Evolutionary conservation across 2,329 filamentous ascomycete species (phyloP).

Genomic region (Stemphylium vesicarium): DNA sequence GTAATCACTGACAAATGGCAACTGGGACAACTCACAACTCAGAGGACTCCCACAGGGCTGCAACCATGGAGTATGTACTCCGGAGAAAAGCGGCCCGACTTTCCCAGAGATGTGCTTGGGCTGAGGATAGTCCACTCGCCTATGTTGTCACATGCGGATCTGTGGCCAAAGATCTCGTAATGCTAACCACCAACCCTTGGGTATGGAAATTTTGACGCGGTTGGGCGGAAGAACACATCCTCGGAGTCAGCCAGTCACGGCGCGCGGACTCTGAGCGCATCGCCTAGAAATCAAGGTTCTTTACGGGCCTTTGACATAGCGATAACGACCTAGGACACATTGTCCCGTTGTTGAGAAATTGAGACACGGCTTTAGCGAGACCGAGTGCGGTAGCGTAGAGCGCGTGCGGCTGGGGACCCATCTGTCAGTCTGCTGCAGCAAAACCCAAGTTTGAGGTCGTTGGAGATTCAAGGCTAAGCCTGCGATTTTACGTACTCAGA

Average conservation of each 20-base stretch:
- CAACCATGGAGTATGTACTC: slow-evolving; percentile 1
- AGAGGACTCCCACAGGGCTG: not conserved
- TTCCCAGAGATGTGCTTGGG: slow-evolving; percentile 16
- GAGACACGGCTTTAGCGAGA: slow-evolving; percentile 5
- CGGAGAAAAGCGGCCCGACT: slow-evolving; percentile 30
- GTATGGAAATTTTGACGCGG: slow-evolving; percentile 6
- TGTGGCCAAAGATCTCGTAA: slow-evolving; percentile 31
- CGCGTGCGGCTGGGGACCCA: slow-evolving; percentile 4
- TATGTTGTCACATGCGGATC: slow-evolving; percentile 31
- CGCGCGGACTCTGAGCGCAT: slow-evolving; percentile 6
- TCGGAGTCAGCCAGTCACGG: slow-evolving; percentile 7
- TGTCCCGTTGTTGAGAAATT: slow-evolving; percentile 18
- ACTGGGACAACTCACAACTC: not conserved
- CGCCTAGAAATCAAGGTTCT: not conserved
- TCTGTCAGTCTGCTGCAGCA: slow-evolving; percentile 19
- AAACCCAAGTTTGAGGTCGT: slow-evolving; percentile 27
- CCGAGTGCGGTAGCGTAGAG: slow-evolving; percentile 1
- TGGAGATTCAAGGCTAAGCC: slow-evolving; percentile 21
- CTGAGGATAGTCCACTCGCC: slow-evolving; percentile 5
- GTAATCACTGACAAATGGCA: not conserved
- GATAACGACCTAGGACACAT: slow-evolving; percentile 1
- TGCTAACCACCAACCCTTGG: slow-evolving; percentile 22
- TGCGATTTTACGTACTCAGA: slow-evolving; percentile 30
- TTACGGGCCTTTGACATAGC: slow-evolving; percentile 7
- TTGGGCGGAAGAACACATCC: not conserved